Base-by-base conservation (phyloP, 106 monocot species). In the Dendrobium huoshanense region DNA sequence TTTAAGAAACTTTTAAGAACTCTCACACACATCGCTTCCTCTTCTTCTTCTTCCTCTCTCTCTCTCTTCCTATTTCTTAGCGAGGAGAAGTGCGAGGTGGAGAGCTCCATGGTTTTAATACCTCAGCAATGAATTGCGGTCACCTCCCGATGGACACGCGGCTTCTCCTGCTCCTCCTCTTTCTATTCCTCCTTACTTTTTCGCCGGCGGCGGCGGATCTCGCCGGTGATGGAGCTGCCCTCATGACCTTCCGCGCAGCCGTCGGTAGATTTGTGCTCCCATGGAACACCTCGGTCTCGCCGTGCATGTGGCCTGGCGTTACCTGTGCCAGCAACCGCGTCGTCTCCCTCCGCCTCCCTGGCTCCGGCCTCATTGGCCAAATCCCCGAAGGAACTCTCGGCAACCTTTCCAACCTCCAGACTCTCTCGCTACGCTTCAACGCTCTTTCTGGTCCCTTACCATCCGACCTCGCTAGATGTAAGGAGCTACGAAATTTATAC, bases 401-500 rank as follows among this genome's bases (percentile, higher is more conserved):
- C 10, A 92, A 84, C 73, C 94, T 96, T 43, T 87, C 94, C 25
- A 86, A 78, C 20, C 90, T 96, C 75, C 78, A 83, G 19, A 89
- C 86, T 0, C 88, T 96, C 72, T 84, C 83, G 70, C 92, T 96
- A 85, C 91, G 92, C n/a, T 79, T 83, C 86, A 96, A 94, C 86
- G 84, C 85, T 1, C 90, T 94, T 41, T 81, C 78, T 37, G 93
- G 93, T 10, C 19, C 84, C 2, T 87, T 96, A 13, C 96, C 96
- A 45, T 49, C 82, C 65, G 93, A 96, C 75, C 56, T 96, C 78
- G 73, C 79, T 47, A 15, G 80, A 18, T 67, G 81, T 27, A 6
- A 51, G 25, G 43, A 87, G 59, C 89, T 96, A 75, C 85, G 92
- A 1, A 85, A 87, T 44, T 75, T 96, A 56, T 91, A 90, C 82